Percentiles rank a stretch among this genome's conserved stretches.
Evolutionary conservation across 2,329 filamentous ascomycete species (phyloP).

Genomic region (Pseudogymnoascus sp.): DNA sequence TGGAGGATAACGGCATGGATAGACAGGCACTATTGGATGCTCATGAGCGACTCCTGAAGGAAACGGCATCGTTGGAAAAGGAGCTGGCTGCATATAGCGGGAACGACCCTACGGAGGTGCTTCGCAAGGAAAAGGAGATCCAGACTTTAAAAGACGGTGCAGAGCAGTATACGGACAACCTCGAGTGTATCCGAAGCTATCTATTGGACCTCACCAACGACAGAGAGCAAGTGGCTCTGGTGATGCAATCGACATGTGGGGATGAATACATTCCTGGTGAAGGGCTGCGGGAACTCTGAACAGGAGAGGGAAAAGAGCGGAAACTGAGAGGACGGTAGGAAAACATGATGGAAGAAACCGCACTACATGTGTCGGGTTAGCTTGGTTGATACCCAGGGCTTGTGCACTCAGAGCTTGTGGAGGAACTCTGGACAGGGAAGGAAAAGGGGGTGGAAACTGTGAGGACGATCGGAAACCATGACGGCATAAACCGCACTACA

Average conservation of each 20-base stretch:
- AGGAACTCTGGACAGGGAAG: conserved; percentile 24
- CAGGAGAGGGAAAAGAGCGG: not conserved
- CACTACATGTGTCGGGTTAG: not conserved
- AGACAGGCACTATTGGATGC: conserved; percentile 21
- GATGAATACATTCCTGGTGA: conserved; percentile 40
- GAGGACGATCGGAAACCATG: not conserved
- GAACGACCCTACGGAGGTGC: conserved; percentile 24
- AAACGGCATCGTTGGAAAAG: conserved; percentile 24
- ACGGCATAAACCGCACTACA: not conserved
- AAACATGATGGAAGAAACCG: not conserved
- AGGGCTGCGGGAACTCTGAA: conserved; percentile 34
- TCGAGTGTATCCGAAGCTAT: conserved; percentile 24
- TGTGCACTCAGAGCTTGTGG: not conserved
- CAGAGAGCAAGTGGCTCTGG: conserved; percentile 26
- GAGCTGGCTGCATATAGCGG: conserved; percentile 25
- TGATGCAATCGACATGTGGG: conserved; percentile 35
- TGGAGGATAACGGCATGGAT: conserved; percentile 21
- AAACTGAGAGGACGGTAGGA: not conserved
- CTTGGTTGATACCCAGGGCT: not conserved
- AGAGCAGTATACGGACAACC: conserved; percentile 26
- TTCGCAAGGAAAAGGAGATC: conserved; percentile 22
- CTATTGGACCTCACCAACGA: conserved; percentile 24
- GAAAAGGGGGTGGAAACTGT: not conserved
- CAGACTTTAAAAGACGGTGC: conserved; percentile 22
- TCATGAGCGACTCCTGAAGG: conserved; percentile 21